Evolutionary conservation across 306 rosid species (phyloP), one percentile per base, ranked within the genome.

Genomic region (Vicia sativa): DNA sequence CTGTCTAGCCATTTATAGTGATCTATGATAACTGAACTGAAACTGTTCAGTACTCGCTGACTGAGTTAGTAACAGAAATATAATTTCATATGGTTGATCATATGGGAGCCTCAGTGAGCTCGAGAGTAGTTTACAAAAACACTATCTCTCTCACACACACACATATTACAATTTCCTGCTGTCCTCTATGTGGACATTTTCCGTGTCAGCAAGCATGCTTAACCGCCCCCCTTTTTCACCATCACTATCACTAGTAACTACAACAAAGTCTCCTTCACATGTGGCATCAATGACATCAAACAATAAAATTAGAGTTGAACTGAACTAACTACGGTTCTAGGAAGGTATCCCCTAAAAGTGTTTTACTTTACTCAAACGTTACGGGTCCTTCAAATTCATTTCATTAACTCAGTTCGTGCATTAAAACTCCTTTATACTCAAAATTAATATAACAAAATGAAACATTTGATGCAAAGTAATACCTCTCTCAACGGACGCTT

Each of bases 401-500:
- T 26, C 26, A 10, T 5, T 55, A 55, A 55, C 37, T 38, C 18
- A 12, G 61, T 12, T 7, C 16, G 26, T 6, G 18, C 38, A 54
- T 11, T 54, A 25, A 25, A 54, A 12, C 12, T 55, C 61, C 61
- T 26, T 55, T 54, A 25, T 6, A 3, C 15, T 11, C 15, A 11
- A 54, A 46, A 54, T 6, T 19, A 56, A 76, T 50, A 41, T 16
- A 45, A 62, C 69, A 67, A 7, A 66, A 31, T 48, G 43, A 54
- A 72, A 13, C 39, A 25, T 31, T 28, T 2, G 26, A 58, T 29
- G 60, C 8, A 75, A 73, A 46, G 54, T 13, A 67, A 68, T 82
- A 93, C 98, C 96, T 90, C 98, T 77, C 98, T 86, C 56, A 90
- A 97, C 2, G 98, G 98, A 11, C 98, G 97, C 84, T 39, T 90